phyloP scores from a whole-genome alignment of 345 rosid genomes.

The Eucalyptus viminalis region DNA sequence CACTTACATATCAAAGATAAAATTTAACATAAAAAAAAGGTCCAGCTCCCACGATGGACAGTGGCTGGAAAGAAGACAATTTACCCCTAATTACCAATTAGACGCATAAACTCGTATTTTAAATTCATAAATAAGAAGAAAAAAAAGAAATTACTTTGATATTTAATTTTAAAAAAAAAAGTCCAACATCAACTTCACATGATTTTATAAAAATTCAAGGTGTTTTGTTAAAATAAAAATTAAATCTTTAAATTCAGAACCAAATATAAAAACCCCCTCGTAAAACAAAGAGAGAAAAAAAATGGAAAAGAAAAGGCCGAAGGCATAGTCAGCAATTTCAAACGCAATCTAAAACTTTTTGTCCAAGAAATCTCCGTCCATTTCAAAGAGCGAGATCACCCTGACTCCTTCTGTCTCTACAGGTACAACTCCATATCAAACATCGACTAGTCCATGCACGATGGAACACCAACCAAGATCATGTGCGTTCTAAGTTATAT shows the following conservation, averaged over 20 bases:
- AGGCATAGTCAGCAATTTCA: too few species aligned
- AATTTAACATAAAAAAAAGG: background rate
- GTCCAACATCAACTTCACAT: background rate
- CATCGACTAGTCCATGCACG: background rate
- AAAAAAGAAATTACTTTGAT: background rate
- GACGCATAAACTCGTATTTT: background rate
- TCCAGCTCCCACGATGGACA: background rate
- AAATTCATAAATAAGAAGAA: background rate
- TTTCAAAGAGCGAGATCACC: background rate
- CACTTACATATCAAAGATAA: background rate
- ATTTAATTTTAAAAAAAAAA: background rate
- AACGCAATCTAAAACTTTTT: too few species aligned
- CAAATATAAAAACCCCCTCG: too few species aligned
- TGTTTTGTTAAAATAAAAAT: too few species aligned
- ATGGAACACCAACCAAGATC: background rate
- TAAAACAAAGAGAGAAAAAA: too few species aligned
- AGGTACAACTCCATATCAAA: background rate
- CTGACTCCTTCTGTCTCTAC: background rate
- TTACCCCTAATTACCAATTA: background rate
- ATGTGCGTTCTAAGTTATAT: background rate
- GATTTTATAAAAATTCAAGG: background rate
- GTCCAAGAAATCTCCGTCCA: background rate
- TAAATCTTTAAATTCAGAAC: too few species aligned
- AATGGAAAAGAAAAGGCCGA: too few species aligned
- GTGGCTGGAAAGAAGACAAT: background rate